phyloP scores from a whole-genome alignment of 2,329 filamentous ascomycete genomes.

The Pochonia chlamydosporia region DNA sequence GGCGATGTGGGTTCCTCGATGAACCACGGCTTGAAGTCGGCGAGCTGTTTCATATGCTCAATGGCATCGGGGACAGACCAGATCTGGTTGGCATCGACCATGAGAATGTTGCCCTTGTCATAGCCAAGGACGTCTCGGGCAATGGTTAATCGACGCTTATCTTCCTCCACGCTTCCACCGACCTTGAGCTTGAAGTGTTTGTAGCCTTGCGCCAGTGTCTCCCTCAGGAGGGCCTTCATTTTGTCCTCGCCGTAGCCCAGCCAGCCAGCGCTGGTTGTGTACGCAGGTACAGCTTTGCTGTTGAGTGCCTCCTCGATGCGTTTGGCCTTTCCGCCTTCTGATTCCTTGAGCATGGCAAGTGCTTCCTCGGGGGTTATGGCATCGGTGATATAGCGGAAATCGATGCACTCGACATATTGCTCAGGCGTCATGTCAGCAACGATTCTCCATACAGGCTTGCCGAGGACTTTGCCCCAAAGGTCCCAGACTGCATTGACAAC shows the following conservation, averaged over 20 bases:
- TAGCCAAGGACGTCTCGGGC: slow-evolving; percentile 76
- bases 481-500: slow-evolving; percentile 93
- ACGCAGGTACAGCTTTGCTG: slow-evolving; percentile 75
- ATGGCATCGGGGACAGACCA: slow-evolving; percentile 90
- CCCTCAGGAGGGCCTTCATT: slow-evolving; percentile 67
- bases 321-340: slow-evolving; percentile 61
- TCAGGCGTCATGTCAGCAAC: slow-evolving; percentile 86
- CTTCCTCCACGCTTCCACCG: slow-evolving; percentile 65
- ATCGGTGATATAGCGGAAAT: slow-evolving; percentile 93
- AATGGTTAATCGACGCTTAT: slow-evolving; percentile 64
- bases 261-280: slow-evolving; percentile 89
- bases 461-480: slow-evolving; percentile 82
- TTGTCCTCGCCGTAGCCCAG: slow-evolving; percentile 86
- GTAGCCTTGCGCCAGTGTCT: slow-evolving; percentile 74
- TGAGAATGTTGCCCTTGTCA: slow-evolving; percentile 76
- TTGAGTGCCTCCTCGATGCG: slow-evolving; percentile 68
- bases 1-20: slow-evolving; percentile 92
- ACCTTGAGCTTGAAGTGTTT: slow-evolving; percentile 90
- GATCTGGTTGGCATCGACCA: slow-evolving; percentile 91
- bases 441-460: slow-evolving; percentile 86
- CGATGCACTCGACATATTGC: slow-evolving; percentile 81
- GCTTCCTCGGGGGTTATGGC: slow-evolving; percentile 86
- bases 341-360: slow-evolving; percentile 60
- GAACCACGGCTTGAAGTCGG: slow-evolving; percentile 85
- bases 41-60: slow-evolving; percentile 75